Conservation (phyloP, 768 basidiomycete genomes). For the Leccinum subgranulosum region DNA sequence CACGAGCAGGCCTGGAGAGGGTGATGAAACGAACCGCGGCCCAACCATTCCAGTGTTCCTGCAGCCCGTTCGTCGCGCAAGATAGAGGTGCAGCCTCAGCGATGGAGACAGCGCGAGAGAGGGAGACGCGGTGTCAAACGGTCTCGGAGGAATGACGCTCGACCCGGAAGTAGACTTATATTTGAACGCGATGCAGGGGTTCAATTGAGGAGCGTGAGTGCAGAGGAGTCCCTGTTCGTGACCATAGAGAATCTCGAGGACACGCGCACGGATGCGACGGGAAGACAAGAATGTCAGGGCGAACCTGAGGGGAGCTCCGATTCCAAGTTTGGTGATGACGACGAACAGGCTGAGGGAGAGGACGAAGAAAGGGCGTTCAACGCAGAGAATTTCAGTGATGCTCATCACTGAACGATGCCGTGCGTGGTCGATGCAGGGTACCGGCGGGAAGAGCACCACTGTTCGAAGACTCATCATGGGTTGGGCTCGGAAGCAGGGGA, state of each 20-base stretch:
- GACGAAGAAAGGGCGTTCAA: constrained; percentile 35
- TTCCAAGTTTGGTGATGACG: constrained; percentile 32
- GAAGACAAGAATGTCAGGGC: constrained; percentile 44
- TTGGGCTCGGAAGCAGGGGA: no score
- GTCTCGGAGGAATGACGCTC: constrained; percentile 56
- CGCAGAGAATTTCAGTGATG: constrained; percentile 45
- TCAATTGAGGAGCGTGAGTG: constrained; percentile 48
- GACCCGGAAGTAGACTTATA: constrained; percentile 27
- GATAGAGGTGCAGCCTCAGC: constrained; percentile 22
- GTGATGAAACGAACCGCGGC: constrained; percentile 12
- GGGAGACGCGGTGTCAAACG: constrained; percentile 22
- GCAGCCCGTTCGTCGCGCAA: constrained; percentile 20
- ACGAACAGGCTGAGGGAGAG: constrained; percentile 15
- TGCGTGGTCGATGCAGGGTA: no score
- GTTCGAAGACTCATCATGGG: no score
- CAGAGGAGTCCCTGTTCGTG: constrained; percentile 42
- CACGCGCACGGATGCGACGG: constrained; percentile 40
- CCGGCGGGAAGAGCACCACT: no score
- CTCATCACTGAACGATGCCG: constrained; percentile 32
- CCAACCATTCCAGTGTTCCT: background rate
- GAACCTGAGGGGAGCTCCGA: constrained; percentile 22
- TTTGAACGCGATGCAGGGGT: constrained; percentile 48
- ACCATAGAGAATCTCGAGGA: constrained; percentile 65
- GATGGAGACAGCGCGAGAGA: constrained; percentile 16
- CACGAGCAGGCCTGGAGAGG: background rate